Evolutionary conservation across 306 rosid species (phyloP).

Genomic region (Pachyrhizus erosus): DNA sequence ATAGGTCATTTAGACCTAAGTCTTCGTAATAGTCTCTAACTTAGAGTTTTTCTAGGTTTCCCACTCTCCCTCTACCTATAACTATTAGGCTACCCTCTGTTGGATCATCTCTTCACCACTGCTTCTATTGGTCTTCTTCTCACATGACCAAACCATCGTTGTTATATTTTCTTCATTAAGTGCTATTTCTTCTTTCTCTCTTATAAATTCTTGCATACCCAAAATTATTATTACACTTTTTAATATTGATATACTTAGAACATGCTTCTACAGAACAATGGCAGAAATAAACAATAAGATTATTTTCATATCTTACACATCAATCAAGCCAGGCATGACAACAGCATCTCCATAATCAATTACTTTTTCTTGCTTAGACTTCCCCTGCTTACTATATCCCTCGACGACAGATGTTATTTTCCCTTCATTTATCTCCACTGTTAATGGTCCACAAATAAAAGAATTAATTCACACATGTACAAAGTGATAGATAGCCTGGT

Average conservation of each 20-base stretch:
- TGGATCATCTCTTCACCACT: not conserved
- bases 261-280: slow-evolving; percentile 25
- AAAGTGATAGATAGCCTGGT: not conserved
- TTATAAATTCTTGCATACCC: not conserved
- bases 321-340: slow-evolving; percentile 94
- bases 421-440: slow-evolving; percentile 90
- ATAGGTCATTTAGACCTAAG: not conserved
- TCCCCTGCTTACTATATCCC: slow-evolving; percentile 57
- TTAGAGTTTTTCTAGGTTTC: not conserved
- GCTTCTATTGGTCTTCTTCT: not conserved
- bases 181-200: not conserved
- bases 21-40: not conserved
- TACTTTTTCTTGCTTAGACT: slow-evolving; percentile 50
- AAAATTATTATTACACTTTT: not conserved
- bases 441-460: slow-evolving; percentile 32
- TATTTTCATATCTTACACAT: slow-evolving; percentile 64
- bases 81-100: not conserved
- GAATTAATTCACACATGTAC: slow-evolving; percentile 10
- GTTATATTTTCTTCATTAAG: not conserved
- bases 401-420: slow-evolving; percentile 67
- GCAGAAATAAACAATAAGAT: not conserved
- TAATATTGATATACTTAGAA: not conserved
- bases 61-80: not conserved
- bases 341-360: slow-evolving; percentile 85
- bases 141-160: not conserved